A percentile compares a stretch with the other conserved stretches of the same genome.
Conservation (phyloP, 2,329 filamentous ascomycete species). For the Pseudocercospora crystallina region DNA sequence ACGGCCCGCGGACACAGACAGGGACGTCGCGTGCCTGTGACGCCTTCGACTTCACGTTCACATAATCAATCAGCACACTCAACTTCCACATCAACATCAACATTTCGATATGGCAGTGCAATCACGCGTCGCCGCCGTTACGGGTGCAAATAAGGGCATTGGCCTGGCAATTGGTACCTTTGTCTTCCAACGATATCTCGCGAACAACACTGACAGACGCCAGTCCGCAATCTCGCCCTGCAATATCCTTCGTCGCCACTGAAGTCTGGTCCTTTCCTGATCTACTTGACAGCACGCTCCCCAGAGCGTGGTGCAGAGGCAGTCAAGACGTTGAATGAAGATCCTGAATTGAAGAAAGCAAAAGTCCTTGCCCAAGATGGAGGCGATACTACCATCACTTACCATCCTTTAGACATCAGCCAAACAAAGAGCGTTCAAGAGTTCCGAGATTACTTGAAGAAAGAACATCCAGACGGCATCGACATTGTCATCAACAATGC, state of each 20-base stretch:
- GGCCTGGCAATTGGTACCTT: slow-evolving; percentile 47
- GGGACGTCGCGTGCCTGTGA: slow-evolving; percentile 6
- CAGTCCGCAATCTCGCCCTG: slow-evolving; percentile 55
- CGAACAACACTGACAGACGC: background rate
- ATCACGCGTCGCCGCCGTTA: slow-evolving; percentile 52
- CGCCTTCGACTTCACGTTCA: background rate
- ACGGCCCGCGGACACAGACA: background rate
- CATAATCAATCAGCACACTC: background rate
- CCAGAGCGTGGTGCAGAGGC: slow-evolving; percentile 49
- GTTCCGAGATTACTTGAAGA: slow-evolving; percentile 44
- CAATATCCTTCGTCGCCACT: slow-evolving; percentile 53
- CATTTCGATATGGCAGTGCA: slow-evolving; percentile 26
- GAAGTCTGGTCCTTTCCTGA: slow-evolving; percentile 50
- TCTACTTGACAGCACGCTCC: slow-evolving; percentile 57
- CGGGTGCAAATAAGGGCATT: slow-evolving; percentile 56
- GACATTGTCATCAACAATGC: slow-evolving; percentile 58
- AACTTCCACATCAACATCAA: background rate
- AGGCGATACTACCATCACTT: slow-evolving; percentile 49
- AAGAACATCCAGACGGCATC: slow-evolving; percentile 49
- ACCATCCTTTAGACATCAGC: slow-evolving; percentile 51
- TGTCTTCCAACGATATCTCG: background rate
- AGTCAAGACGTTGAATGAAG: slow-evolving; percentile 43
- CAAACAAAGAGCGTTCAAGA: slow-evolving; percentile 45
- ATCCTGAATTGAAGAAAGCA: slow-evolving; percentile 47
- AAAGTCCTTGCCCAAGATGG: slow-evolving; percentile 46